These are phyloP conservation scores for Penicillium sp. DNA, from an alignment of 2,329 filamentous ascomycete species.

Conservation along the genomic window DNA sequence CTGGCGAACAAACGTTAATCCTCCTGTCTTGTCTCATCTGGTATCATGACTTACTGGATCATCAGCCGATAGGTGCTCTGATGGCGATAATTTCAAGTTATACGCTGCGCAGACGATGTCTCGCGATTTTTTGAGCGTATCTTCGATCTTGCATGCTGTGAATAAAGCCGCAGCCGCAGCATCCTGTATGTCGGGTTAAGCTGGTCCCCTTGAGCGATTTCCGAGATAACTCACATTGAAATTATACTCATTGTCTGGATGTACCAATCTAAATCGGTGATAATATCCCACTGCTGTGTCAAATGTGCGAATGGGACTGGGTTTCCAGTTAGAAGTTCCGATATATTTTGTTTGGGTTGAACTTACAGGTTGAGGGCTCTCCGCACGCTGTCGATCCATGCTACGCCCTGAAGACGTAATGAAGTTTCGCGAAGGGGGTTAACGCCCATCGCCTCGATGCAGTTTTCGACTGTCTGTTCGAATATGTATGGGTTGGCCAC, in stretches of 20 bases:
- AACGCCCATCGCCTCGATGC: slow-evolving; percentile 66
- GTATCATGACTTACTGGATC: slow-evolving; percentile 62
- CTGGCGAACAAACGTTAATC: slow-evolving; percentile 42
- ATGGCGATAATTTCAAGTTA: slow-evolving; percentile 70
- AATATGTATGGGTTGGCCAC: slow-evolving; percentile 74
- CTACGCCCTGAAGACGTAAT: slow-evolving; percentile 78
- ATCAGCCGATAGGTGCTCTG: slow-evolving; percentile 71
- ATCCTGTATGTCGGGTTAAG: slow-evolving; percentile 54
- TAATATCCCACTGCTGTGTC: slow-evolving; percentile 90
- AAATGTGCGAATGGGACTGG: slow-evolving; percentile 82
- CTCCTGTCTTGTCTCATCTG: neutral
- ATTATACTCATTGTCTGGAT: slow-evolving; percentile 82
- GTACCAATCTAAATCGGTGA: slow-evolving; percentile 85
- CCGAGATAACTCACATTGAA: slow-evolving; percentile 50
- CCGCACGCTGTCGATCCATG: slow-evolving; percentile 83
- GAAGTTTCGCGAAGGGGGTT: slow-evolving; percentile 76
- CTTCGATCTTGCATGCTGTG: slow-evolving; percentile 94
- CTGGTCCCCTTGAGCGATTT: neutral
- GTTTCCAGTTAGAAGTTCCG: slow-evolving; percentile 5
- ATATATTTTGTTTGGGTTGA: slow-evolving; percentile 2
- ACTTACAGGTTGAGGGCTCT: slow-evolving; percentile 74
- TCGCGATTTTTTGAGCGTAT: slow-evolving; percentile 92
- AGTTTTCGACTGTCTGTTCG: slow-evolving; percentile 74
- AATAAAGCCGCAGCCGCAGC: slow-evolving; percentile 85
- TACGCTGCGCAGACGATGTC: slow-evolving; percentile 90